Evolutionary conservation across 352 stramenopile genomes (phyloP).

Genomic region (Phytophthora sp.): DNA sequence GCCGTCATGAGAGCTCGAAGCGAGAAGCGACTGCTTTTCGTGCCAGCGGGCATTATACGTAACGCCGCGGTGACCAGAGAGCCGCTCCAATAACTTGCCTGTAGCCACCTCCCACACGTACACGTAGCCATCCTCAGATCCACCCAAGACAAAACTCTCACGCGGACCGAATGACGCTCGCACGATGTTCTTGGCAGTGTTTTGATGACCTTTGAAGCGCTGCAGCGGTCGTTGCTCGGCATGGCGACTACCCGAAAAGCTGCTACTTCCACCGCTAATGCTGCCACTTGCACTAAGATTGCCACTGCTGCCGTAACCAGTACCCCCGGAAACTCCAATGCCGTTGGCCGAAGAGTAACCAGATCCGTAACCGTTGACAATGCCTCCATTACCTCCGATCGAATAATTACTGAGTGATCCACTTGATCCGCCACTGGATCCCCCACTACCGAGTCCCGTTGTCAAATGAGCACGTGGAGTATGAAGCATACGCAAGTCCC

Average conservation of each 20-base stretch:
- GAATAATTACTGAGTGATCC: conserved; percentile 39
- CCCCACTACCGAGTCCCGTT: conserved; percentile 36
- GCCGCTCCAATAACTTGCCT: conserved; percentile 83
- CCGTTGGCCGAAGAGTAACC: conserved; percentile 29
- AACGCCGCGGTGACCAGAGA: conserved; percentile 76
- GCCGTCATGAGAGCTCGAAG: conserved; percentile 85
- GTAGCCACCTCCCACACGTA: conserved; percentile 91
- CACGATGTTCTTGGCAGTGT: conserved; percentile 90
- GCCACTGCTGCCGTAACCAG: conserved; percentile 34
- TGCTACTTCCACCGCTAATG: conserved; percentile 28
- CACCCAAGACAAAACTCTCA: conserved; percentile 86
- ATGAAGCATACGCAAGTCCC: conserved; percentile 89
- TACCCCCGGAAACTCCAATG: conserved; percentile 21
- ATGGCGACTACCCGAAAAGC: conserved; percentile 37
- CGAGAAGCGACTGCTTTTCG: conserved; percentile 84
- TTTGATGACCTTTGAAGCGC: conserved; percentile 91
- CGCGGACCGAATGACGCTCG: conserved; percentile 84
- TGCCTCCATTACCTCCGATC: conserved; percentile 11
- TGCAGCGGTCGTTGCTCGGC: conserved; percentile 76
- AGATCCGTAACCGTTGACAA: conserved; percentile 28
- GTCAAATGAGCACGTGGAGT: conserved; percentile 66
- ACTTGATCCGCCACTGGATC: conserved; percentile 33
- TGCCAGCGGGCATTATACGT: conserved; percentile 90
- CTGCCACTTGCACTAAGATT: conserved; percentile 34
- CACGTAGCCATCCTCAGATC: conserved; percentile 85